Evolutionary conservation across 73 alveolate species (phyloP), one percentile per base, ranked within the genome.

Genomic region (Paramecium caudatum): DNA sequence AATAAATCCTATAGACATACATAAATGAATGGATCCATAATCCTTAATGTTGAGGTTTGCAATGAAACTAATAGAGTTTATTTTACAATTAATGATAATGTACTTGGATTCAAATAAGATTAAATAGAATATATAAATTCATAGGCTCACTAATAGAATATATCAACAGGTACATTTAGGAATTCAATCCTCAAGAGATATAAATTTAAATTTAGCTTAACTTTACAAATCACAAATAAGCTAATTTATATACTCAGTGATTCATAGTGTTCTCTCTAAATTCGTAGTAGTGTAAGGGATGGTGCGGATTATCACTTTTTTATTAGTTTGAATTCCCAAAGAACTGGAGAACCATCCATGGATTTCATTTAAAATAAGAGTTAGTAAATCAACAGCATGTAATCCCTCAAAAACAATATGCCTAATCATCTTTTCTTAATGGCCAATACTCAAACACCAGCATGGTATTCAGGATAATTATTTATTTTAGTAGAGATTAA

Each of bases 1-100:
- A 74, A 74, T 16, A 74, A 74, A 27, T 74, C 88, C 0, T 74
- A 74, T 21, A 74, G 88, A 74, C 62, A 74, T 23, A 74, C 65
- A 8, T 13, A 36, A 45, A 45, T 21, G 4, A 17, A 6, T 13
- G 83, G 83, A 3, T 32, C 27, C 10, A 33, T 65, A 12, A 1
- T 25, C 16, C 34, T 65, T n/a, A 36, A 65, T 65, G 83, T 65
- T 34, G 47, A 65, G 27, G 45, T 55, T 12, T 55, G 8, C 23
- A 10, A 37, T 55, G 80, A 55, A 55, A 27, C 23, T 7, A 55
- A 55, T 55, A 12, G 30, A 55, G 45, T 55, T 0, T 55, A 3
- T 27, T 55, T 55, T 55, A 55, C 23, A 55, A 55, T 55, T 3
- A 55, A 55, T 17, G 80, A 55, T 4, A 55, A 55, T 55, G 80